Evolutionary conservation across 2,329 filamentous ascomycete species (phyloP), one percentile per base, ranked within the genome.

Genomic region (Calycina marina): DNA sequence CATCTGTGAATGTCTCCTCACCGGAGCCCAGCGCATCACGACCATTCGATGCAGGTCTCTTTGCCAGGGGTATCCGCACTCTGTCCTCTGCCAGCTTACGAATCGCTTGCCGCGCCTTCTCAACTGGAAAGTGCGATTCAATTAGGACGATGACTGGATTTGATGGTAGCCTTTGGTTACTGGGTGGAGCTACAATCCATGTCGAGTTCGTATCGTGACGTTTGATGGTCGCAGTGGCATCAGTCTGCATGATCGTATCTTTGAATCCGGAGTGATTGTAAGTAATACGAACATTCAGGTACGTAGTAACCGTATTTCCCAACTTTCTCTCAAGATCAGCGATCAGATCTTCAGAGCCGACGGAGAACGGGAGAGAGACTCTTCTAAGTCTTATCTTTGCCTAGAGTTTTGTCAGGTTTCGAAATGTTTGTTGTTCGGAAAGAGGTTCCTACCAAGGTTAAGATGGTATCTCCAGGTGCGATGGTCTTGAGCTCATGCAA

Each of bases 211-310:
- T 45, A 40, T 65, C 62, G 35, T 64, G 59, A 22, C 62, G 54
- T 34, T 60, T 63, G 28, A 76, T 58, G 9, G 57, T 53, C 6
- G 67, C 69, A 3, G 56, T 63, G 4, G 57, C 64, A 10, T 56
- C 59, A 4, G 71, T 76, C 40, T 68, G 59, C 14, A 75, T 47
- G 10, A 48, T 59, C 18, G 67, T 76, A 12, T 54, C 47, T 0
- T 62, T 59, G 45, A 75, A 73, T 0, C 60, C 65, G 0, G 71
- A 69, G 43, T 76, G 69, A 2, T 57, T 56, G 43, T 75, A 77
- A 5, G 55, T 62, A 5, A 76, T 42, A 13, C 56, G 56, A 11
- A 75, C 55, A 3, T 59, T 59, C 30, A 75, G 51, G 40, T 69
- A 75, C 18, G 62, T 57, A 11, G 57, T 58, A 13, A 50, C 50